Conservation (phyloP, 805 yeast genomes). For the Sugiyamaella qingdaonensis region DNA sequence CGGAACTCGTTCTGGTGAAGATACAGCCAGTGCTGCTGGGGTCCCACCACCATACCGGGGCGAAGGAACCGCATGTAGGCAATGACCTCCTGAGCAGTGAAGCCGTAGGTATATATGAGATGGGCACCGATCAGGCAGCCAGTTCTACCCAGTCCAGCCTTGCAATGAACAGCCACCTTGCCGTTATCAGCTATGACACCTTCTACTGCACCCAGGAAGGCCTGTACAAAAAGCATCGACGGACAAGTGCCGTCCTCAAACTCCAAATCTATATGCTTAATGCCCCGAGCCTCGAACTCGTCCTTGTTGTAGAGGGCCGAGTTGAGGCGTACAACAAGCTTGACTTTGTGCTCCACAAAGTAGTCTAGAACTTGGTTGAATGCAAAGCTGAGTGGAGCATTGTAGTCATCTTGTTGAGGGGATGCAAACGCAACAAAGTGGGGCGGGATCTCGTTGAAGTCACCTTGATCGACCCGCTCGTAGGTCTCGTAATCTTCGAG, state of each 20-base stretch:
- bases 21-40: conserved; percentile 98
- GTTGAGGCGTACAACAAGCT: conserved; percentile 85
- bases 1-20: conserved; percentile 93
- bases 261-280: conserved; percentile 90
- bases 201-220: conserved; percentile 93
- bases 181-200: conserved; percentile 82
- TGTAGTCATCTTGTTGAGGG: conserved; percentile 51
- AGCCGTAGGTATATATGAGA: conserved; percentile 91
- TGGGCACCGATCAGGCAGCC: conserved; percentile 98
- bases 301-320: conserved; percentile 83
- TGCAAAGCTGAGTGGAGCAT: conserved; percentile 27
- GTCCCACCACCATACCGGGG: conserved; percentile 99
- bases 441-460: conserved; percentile 84
- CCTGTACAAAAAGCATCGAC: conserved; percentile 84
- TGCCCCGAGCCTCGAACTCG: conserved; percentile 78
- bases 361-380: conserved; percentile 77
- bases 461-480: conserved; percentile 96
- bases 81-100: conserved; percentile 95
- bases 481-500: conserved; percentile 91
- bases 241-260: conserved; percentile 99
- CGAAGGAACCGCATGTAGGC: conserved; percentile 94
- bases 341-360: conserved; percentile 69
- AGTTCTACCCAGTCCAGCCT: conserved; percentile 96
- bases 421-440: conserved; percentile 98
- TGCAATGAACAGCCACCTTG: conserved; percentile 97